These are phyloP conservation scores for Hypericum perforatum DNA, from an alignment of 345 rosid genomes.

Conservation along the genomic window DNA sequence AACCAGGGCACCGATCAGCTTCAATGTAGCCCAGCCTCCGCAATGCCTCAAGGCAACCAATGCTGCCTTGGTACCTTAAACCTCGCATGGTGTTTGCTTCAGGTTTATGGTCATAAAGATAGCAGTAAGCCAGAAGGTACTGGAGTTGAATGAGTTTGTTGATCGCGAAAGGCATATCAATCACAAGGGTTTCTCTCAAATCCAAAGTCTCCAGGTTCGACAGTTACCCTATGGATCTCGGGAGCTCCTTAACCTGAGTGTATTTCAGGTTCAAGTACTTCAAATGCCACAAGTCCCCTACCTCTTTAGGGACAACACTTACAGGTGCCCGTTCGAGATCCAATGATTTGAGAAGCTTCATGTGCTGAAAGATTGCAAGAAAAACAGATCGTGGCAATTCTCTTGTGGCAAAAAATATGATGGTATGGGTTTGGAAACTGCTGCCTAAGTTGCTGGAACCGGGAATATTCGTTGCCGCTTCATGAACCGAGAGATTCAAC, in stretches of 20 bases:
- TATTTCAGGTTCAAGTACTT: neutral
- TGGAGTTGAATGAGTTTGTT: too few species aligned
- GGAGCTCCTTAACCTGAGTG: conserved; percentile 1
- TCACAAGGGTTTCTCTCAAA: neutral
- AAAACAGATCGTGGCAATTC: neutral
- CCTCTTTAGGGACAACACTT: neutral
- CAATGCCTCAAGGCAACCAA: too few species aligned
- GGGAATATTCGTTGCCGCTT: too few species aligned
- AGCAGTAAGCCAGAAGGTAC: too few species aligned
- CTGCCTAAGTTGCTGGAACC: too few species aligned
- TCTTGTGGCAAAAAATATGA: neutral
- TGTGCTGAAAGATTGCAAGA: neutral
- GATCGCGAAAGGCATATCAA: neutral
- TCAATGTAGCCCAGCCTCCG: too few species aligned
- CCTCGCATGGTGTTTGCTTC: too few species aligned
- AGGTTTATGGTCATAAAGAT: too few species aligned
- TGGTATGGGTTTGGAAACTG: neutral
- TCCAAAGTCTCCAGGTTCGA: neutral
- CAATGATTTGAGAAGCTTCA: neutral
- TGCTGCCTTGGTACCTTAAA: too few species aligned
- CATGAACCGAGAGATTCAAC: neutral
- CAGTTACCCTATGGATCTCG: conserved; percentile 4
- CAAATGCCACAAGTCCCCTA: neutral
- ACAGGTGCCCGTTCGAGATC: conserved; percentile 1
- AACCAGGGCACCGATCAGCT: too few species aligned